Evolutionary conservation across 306 rosid genomes (phyloP).

Genomic region (Delonix regia): DNA sequence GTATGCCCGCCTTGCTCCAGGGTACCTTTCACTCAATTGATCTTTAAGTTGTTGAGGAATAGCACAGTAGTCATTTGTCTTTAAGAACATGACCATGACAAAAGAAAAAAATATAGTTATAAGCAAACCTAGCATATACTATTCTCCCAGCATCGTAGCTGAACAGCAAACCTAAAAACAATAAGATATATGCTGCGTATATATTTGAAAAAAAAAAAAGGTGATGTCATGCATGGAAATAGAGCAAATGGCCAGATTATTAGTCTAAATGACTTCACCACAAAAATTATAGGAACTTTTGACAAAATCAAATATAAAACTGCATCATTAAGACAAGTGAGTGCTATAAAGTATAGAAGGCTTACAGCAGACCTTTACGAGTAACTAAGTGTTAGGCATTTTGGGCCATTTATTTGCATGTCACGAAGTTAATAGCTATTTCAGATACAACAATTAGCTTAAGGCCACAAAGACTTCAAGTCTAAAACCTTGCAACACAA

Average conservation of each 20-base stretch:
- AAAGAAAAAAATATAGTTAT: constrained; percentile 24
- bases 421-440: background rate
- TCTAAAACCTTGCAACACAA: background rate
- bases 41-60: constrained; percentile 92
- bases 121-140: constrained; percentile 23
- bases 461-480: background rate
- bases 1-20: constrained; percentile 85
- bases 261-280: background rate
- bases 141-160: constrained; percentile 10
- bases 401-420: background rate
- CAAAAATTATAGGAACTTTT: background rate
- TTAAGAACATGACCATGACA: constrained; percentile 40
- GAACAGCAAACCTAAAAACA: constrained; percentile 24
- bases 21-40: constrained; percentile 84
- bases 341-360: background rate
- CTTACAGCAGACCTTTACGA: background rate
- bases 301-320: background rate
- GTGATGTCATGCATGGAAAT: background rate
- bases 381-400: background rate
- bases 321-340: background rate
- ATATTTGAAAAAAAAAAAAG: too few relatives aligned
- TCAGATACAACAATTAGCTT: background rate
- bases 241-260: background rate
- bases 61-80: constrained; percentile 98
- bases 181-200: background rate